Evolutionary conservation across 495 filamentous ascomycete genomes (phyloP), one percentile per base, ranked within the genome.

Genomic region (Jackrogersella multiformis): DNA sequence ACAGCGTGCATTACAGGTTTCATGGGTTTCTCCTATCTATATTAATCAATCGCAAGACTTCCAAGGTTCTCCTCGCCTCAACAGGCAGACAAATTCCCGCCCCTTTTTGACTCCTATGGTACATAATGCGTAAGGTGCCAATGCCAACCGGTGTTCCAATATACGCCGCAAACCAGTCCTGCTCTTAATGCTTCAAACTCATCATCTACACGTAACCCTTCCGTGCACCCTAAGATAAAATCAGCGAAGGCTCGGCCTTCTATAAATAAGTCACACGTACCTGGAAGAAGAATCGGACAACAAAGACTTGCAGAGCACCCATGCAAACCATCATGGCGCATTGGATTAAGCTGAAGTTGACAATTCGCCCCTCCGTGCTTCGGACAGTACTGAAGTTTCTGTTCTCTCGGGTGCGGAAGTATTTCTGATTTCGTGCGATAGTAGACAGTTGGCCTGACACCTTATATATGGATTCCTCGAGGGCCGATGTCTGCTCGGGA

Each of bases 271-370:
- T 4, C 46, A 68, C 80, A 45, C 26, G 26, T 78, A 84, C 94
- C 82, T 97, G 94, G 85, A 99, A 98, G 79, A 99, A 99, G 88
- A 98, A 97, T 60, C 93, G 81, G 68, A 99, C 96, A 73, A 99
- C 89, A 74, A 99, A 98, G 28, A 99, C 96, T 81, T 99, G 96
- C 75, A 99, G 80, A 28, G 88, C 94, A 23, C 94, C 95, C 96
- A 99, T 99, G 39, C 89, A 90, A 65, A 98, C 85, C 86, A 98
- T 95, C 87, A 98, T 88, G 63, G 87, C 80, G 64, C 89, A 88
- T 81, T 99, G 96, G 59, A 97, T 90, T 45, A 99, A 82, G 72
- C 92, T 96, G 80, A 99, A 97, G 77, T 97, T 97, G 80, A 97
- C 94, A 68, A 99, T 98, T 42, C 96, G 84, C 66, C 84, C 85